A percentile compares a stretch with the other conserved stretches of the same genome.
Evolutionary conservation across 2,329 filamentous ascomycete genomes (phyloP).

Genomic region (Neonectria coccinea): DNA sequence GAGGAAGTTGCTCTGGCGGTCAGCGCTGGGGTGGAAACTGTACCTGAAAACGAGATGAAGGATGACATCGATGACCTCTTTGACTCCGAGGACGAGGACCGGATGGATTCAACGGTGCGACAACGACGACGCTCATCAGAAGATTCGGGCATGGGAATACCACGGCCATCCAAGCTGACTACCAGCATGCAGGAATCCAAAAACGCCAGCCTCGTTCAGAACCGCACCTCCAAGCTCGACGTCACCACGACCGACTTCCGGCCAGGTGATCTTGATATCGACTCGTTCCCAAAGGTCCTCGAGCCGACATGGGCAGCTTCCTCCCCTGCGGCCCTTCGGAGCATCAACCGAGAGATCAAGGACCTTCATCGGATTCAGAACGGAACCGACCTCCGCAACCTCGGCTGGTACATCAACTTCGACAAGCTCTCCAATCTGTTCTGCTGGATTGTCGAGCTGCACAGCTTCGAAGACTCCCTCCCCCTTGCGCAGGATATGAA

Average conservation of each 20-base stretch:
- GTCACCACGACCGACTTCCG: slow-evolving; percentile 63
- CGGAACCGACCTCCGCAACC: slow-evolving; percentile 68
- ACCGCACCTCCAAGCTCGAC: background rate
- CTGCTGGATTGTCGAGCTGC: slow-evolving; percentile 91
- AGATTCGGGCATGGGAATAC: slow-evolving; percentile 36
- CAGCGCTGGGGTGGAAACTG: slow-evolving; percentile 1
- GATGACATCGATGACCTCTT: slow-evolving; percentile 39
- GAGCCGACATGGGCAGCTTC: slow-evolving; percentile 48
- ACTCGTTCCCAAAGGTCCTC: slow-evolving; percentile 71
- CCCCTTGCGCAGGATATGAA: slow-evolving; percentile 83
- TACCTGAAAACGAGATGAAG: slow-evolving; percentile 10
- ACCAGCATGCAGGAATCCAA: slow-evolving; percentile 30
- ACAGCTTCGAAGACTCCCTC: slow-evolving; percentile 78
- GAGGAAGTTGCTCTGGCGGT: slow-evolving; percentile 3
- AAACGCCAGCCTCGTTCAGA: background rate
- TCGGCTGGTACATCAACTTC: slow-evolving; percentile 87
- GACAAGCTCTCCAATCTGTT: slow-evolving; percentile 78
- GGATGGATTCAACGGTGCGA: slow-evolving; percentile 23
- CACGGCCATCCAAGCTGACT: slow-evolving; percentile 32
- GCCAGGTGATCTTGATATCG: slow-evolving; percentile 73
- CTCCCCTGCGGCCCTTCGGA: slow-evolving; percentile 42
- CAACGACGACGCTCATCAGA: slow-evolving; percentile 37
- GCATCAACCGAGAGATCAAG: slow-evolving; percentile 64
- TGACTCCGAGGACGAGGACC: slow-evolving; percentile 36
- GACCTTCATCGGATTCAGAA: slow-evolving; percentile 74